phyloP scores from a whole-genome alignment of 352 stramenopile species.

The Phytophthora meadii region DNA sequence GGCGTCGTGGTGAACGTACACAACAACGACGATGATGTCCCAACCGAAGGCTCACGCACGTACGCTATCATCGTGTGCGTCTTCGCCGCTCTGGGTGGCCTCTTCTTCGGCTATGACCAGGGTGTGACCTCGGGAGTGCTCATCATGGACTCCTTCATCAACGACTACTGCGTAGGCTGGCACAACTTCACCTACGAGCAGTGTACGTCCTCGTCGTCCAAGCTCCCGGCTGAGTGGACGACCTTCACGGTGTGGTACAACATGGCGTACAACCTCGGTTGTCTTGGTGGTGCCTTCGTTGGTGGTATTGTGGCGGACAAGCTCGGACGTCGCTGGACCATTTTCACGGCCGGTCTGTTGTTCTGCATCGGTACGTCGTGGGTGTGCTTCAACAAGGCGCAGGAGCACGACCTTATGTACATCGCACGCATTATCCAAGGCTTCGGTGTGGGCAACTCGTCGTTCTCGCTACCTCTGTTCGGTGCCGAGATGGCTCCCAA shows the following conservation, averaged over 20 bases:
- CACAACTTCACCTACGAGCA: neutral
- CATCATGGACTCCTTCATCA: too few species aligned
- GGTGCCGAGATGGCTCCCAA: too few species aligned
- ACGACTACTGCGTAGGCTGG: too few species aligned
- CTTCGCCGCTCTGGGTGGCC: too few species aligned
- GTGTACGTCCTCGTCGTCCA: slow-evolving; percentile 16
- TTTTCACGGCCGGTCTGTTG: neutral
- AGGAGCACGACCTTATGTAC: neutral
- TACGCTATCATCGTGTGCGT: too few species aligned
- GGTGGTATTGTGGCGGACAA: neutral
- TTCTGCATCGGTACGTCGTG: neutral
- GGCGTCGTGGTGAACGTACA: neutral
- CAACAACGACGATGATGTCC: too few species aligned
- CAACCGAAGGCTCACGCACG: too few species aligned
- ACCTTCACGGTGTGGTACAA: neutral
- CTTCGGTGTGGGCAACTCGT: neutral
- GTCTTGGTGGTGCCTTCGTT: neutral
- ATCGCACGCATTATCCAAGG: neutral
- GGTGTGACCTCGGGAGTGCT: too few species aligned
- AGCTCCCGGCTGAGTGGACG: neutral
- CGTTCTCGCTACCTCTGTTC: neutral
- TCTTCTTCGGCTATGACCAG: too few species aligned
- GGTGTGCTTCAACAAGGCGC: neutral
- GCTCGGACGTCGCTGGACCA: neutral
- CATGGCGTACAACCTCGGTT: neutral